These are phyloP conservation scores for Alternaria triticina DNA, from an alignment of 2,329 filamentous ascomycete species.

Conservation along the genomic window DNA sequence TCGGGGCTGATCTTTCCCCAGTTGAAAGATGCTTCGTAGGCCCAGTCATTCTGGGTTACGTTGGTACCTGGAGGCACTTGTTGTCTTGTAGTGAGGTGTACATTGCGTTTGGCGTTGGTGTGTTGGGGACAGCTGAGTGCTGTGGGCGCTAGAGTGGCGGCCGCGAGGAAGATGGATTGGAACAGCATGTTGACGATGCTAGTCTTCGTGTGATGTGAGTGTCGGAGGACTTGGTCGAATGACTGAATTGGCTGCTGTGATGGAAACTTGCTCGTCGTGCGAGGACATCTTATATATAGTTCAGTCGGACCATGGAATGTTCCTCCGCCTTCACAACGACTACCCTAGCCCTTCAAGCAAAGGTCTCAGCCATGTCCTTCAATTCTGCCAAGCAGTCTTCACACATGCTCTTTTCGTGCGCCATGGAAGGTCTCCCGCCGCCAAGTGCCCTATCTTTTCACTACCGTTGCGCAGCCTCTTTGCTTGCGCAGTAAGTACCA, in stretches of 20 bases:
- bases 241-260: not conserved
- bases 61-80: slow-evolving; percentile 8
- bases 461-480: not conserved
- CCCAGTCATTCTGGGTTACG: slow-evolving; percentile 20
- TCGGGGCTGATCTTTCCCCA: slow-evolving; percentile 50
- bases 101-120: slow-evolving; percentile 15
- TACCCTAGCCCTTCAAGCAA: not conserved
- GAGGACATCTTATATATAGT: not conserved
- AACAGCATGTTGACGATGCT: slow-evolving; percentile 16
- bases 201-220: not conserved
- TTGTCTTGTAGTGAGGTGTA: slow-evolving; percentile 7
- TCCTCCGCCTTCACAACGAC: not conserved
- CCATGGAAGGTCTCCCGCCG: not conserved
- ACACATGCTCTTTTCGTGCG: not conserved
- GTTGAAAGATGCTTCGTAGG: slow-evolving; percentile 40
- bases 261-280: not conserved
- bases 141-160: slow-evolving; percentile 9
- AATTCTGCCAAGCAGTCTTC: not conserved
- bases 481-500: not conserved
- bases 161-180: slow-evolving; percentile 5
- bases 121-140: slow-evolving; percentile 23
- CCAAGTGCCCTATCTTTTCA: not conserved
- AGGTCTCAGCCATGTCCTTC: not conserved
- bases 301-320: not conserved
- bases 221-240: not conserved